Evolutionary conservation across 2,329 filamentous ascomycete genomes (phyloP).

Genomic region (Curvularia sp.): DNA sequence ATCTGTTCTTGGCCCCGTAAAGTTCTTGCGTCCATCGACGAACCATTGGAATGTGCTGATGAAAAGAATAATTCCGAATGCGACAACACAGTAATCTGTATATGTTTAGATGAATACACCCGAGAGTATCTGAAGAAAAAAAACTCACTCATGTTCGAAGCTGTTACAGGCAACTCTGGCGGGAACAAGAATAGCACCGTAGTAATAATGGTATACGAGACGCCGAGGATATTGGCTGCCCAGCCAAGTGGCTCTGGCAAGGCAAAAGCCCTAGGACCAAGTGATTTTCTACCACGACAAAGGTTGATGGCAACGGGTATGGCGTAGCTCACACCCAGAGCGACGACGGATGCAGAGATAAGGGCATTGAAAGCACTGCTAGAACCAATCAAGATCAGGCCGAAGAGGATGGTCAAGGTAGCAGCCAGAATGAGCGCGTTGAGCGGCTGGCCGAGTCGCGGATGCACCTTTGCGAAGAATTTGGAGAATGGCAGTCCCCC

Average conservation of each 20-base stretch:
- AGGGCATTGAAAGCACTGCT: constrained; percentile 74
- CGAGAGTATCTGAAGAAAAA: background rate
- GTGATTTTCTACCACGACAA: constrained; percentile 68
- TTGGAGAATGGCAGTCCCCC: constrained; percentile 69
- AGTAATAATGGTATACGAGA: constrained; percentile 72
- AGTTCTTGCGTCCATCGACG: constrained; percentile 68
- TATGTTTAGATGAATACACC: constrained; percentile 21
- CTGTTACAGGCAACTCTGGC: constrained; percentile 68
- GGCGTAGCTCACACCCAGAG: constrained; percentile 74
- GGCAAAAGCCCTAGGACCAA: constrained; percentile 67
- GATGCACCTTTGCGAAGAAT: constrained; percentile 68
- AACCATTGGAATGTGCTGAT: constrained; percentile 67
- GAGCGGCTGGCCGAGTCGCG: constrained; percentile 67
- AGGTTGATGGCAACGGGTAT: constrained; percentile 76
- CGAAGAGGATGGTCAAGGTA: constrained; percentile 70
- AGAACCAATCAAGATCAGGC: constrained; percentile 73
- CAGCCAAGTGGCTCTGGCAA: constrained; percentile 65
- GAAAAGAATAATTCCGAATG: constrained; percentile 64
- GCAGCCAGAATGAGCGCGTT: constrained; percentile 70
- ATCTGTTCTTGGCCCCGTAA: constrained; percentile 57
- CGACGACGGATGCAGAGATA: constrained; percentile 73
- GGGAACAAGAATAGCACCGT: constrained; percentile 80
- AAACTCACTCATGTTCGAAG: constrained; percentile 71
- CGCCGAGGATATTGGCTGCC: constrained; percentile 66
- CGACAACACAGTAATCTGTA: constrained; percentile 61